Evolutionary conservation across 352 stramenopile species (phyloP), one percentile per base, ranked within the genome.

Genomic region (Phytophthora capsici): DNA sequence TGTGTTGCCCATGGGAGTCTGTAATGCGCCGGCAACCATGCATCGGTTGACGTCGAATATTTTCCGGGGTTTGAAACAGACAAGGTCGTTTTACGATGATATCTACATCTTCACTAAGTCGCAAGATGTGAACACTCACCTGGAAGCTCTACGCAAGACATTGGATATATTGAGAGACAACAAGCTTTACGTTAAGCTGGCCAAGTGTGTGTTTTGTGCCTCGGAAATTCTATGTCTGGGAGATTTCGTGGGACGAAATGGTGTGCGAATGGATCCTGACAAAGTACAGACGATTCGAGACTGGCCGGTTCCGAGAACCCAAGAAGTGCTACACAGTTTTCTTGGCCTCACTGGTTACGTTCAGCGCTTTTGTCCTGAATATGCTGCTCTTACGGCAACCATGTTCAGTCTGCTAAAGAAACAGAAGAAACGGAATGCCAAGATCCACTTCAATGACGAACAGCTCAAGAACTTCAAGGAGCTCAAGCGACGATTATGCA

Each of bases 71-170:
- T 47, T 47, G 30, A 10, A 45, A 30, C 43, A 47, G 5, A 61
- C 53, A 23, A 61, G 52, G 12, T 47, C 53, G 6, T 47, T 61
- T 10, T 61, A 53, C 16, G 40, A 61, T n/a, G 53, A 47, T 22
- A 61, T 61, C 8, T 61, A 61, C 32, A 44, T 47, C 30, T 61
- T 61, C 20, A 47, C 41, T 3, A 47, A 61, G 41, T 38, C 53
- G 5, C 41, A 12, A 4, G 36, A 37, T 1, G 26, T 61, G 12
- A n/a, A 61, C 14, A 19, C 38, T n/a, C 28, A 53, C 30, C 17
- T 61, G 0, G 9, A 37, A 32, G 41, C 41, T 9, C 2, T n/a
- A n/a, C n/a, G n/a, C n/a, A n/a, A n/a, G n/a, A n/a, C n/a, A n/a
- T n/a, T n/a, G n/a, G n/a, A n/a, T 61, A 52, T 61, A 1, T 46